Base-by-base conservation (phyloP, 2,329 filamentous ascomycete species). In the Alternaria sp. region DNA sequence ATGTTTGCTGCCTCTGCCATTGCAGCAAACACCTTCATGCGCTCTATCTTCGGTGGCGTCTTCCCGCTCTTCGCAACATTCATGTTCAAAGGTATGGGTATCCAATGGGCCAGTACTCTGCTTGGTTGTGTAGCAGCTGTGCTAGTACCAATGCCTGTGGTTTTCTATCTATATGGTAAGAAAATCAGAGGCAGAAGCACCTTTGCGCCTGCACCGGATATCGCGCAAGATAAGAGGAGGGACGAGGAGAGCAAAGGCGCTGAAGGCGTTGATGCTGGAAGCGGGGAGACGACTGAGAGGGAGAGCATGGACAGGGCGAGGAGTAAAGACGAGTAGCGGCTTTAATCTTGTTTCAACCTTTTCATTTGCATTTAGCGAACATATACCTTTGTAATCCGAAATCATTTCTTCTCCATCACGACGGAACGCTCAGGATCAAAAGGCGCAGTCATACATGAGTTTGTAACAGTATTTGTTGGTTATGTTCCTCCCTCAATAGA, bases 41-140 rank as follows among this genome's bases (percentile, higher is more conserved):
- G 84, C 18, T 83, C 80, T 8, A 72, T 85, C 22, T 81, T 81
- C 38, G 84, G 83, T 20, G 83, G 82, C 24, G 78, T 79, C 4
- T 86, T 86, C 68, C 85, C 85, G 0, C 80, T 87, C 0, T 87
- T 87, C 67, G 82, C 84, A 0, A 82, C 80, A 0, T 83, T 86
- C 64, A 86, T 87, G 85, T 85, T 85, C 64, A 60, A 85, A 7
- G 81, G 81, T 26, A 82, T 85, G 73, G 83, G 84, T 7, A 80
- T 85, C 7, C 70, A 84, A 54, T 84, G 81, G 79, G 81, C 81
- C 1, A 68, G 74, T 46, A 82, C 81, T 24, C 61, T 84, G 12
- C 73, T 84, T 2, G 82, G 82, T 1, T 81, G 76, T 51, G 73
- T 84, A 1, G 81, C 81, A 0, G 63, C 78, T 2, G 52, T 79